A percentile compares a stretch with the other conserved stretches of the same genome.
Conservation (phyloP, 805 yeast genomes). For the Cyberlindnera maritima region DNA sequence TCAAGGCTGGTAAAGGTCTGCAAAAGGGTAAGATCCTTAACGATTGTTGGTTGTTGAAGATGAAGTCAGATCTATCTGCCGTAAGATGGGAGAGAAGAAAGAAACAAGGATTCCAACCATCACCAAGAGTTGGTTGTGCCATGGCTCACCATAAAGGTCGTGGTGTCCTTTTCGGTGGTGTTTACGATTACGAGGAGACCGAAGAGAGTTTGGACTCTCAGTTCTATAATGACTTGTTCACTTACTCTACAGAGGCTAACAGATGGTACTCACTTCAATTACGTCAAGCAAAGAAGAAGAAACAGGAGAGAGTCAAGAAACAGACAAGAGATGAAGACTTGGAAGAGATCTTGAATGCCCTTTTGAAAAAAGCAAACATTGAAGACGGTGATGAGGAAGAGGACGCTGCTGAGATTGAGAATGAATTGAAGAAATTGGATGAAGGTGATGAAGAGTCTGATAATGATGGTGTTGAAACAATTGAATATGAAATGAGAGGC, state of each 20-base stretch:
- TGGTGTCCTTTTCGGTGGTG: slow-evolving; percentile 94
- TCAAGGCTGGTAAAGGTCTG: slow-evolving; percentile 81
- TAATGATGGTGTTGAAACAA: neutral
- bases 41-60: slow-evolving; percentile 84
- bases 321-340: slow-evolving; percentile 57
- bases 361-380: slow-evolving; percentile 70
- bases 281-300: slow-evolving; percentile 60
- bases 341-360: slow-evolving; percentile 74
- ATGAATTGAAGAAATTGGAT: slow-evolving; percentile 45
- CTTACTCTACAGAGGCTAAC: slow-evolving; percentile 82
- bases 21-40: slow-evolving; percentile 87
- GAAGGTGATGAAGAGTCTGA: slow-evolving; percentile 22
- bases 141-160: slow-evolving; percentile 87
- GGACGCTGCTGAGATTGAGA: slow-evolving; percentile 44
- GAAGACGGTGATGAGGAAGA: slow-evolving; percentile 41
- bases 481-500: slow-evolving; percentile 42
- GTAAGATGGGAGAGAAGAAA: slow-evolving; percentile 87
- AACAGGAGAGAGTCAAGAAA: slow-evolving; percentile 43
- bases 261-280: slow-evolving; percentile 80
- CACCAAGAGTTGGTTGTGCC: slow-evolving; percentile 93
- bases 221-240: slow-evolving; percentile 75
- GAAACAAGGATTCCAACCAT: slow-evolving; percentile 86
- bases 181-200: slow-evolving; percentile 90
- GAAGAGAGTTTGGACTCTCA: slow-evolving; percentile 86
- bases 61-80: slow-evolving; percentile 74